phyloP scores from a whole-genome alignment of 345 rosid genomes.

The Laguncularia racemosa region DNA sequence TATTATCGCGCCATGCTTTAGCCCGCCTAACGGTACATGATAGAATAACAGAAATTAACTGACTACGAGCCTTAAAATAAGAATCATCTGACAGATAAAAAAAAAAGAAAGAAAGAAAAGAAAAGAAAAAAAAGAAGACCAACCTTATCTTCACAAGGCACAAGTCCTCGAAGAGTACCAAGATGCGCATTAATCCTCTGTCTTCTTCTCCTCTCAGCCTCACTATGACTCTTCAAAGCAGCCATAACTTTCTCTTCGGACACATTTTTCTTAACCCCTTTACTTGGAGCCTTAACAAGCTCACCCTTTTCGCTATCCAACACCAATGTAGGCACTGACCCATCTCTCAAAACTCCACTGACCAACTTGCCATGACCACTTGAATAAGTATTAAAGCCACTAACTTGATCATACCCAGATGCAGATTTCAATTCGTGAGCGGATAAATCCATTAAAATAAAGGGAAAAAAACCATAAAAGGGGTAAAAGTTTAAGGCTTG shows the following conservation, averaged over 20 bases:
- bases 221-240: slow-evolving; percentile 63
- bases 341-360: slow-evolving; percentile 20
- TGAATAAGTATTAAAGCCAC: slow-evolving; percentile 22
- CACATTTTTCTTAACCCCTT: slow-evolving; percentile 35
- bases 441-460: not conserved
- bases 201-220: slow-evolving; percentile 68
- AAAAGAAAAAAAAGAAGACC: slow-evolving; percentile 2
- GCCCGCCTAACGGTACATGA: too few species aligned
- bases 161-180: slow-evolving; percentile 48
- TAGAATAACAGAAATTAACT: too few species aligned
- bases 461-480: slow-evolving; percentile 12
- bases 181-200: slow-evolving; percentile 69
- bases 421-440: slow-evolving; percentile 20
- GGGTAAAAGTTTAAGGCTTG: not conserved
- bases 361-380: slow-evolving; percentile 16
- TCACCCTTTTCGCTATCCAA: slow-evolving; percentile 44
- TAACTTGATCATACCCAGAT: slow-evolving; percentile 18
- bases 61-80: too few species aligned
- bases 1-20: too few species aligned
- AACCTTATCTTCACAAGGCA: slow-evolving; percentile 56
- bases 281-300: slow-evolving; percentile 47
- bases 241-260: slow-evolving; percentile 42
- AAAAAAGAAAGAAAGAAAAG: too few species aligned
- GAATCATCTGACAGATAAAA: not conserved
- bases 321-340: slow-evolving; percentile 37